phyloP scores from a whole-genome alignment of 2,329 filamentous ascomycete species.

The Emergomyces orientalis region DNA sequence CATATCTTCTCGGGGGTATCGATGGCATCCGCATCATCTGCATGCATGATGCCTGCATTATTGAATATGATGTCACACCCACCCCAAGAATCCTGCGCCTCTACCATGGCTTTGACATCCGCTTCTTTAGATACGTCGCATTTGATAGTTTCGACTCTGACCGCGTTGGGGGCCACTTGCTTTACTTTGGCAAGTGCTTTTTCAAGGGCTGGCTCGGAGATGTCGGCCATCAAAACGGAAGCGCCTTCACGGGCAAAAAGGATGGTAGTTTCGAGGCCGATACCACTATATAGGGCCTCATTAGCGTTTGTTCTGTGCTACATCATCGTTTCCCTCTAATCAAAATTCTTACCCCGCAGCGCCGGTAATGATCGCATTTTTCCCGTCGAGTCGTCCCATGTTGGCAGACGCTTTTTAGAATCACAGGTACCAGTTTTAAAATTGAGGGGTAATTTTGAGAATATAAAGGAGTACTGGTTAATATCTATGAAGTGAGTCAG shows the following conservation, averaged over 20 bases:
- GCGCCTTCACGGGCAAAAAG: constrained; percentile 85
- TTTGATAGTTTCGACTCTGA: constrained; percentile 52
- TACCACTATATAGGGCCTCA: constrained; percentile 49
- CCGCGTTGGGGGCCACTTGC: constrained; percentile 55
- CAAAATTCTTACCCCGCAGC: constrained; percentile 61
- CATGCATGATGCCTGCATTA: constrained; percentile 96
- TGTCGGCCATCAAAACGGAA: constrained; percentile 74
- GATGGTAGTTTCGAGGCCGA: constrained; percentile 84
- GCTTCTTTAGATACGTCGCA: constrained; percentile 81
- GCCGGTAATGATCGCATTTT: constrained; percentile 70
- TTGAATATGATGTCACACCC: constrained; percentile 92
- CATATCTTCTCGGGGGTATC: constrained; percentile 83
- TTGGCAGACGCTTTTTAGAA: not conserved
- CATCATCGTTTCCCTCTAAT: not conserved
- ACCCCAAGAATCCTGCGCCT: constrained; percentile 70
- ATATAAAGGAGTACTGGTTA: not conserved
- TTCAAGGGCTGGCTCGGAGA: constrained; percentile 67
- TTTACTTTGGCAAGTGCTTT: constrained; percentile 67
- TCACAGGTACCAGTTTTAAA: not conserved
- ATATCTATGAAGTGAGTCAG: constrained; percentile 1
- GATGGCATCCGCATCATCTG: constrained; percentile 67
- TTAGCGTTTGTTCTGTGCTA: not conserved
- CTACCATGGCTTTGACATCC: constrained; percentile 65
- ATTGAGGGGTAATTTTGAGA: not conserved
- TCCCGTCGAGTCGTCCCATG: constrained; percentile 48